Evolutionary conservation across 2,329 filamentous ascomycete species (phyloP), one percentile per base, ranked within the genome.

Genomic region (Fusarium sp.): DNA sequence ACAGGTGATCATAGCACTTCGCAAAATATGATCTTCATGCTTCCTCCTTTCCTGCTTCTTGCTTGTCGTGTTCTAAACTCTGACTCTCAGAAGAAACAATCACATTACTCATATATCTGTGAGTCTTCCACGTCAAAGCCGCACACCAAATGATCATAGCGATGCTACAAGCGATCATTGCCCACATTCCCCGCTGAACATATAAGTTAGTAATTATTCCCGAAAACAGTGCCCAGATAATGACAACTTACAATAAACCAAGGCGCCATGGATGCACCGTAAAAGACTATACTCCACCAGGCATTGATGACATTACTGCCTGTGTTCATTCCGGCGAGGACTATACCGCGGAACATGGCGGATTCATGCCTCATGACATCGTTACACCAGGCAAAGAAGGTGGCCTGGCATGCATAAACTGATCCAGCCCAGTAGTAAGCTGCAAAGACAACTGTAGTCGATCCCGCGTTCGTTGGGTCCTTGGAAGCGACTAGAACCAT

Each of bases 331-430:
- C 87, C 87, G 0, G 90, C 90, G 35, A 93, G 84, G 0, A 92
- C 90, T 2, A 92, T 84, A 4, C 85, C 87, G 6, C 90, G 82
- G 68, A 89, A 85, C 45, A 88, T 83, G 20, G 85, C 84, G 61
- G 91, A 86, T 70, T 91, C 86, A 56, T 85, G 84, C 9, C 88
- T 83, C 79, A 91, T 85, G 3, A 88, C 87, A 71, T 92, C 90
- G 69, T 93, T 92, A 22, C 88, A 90, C 90, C 90, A 92, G 0
- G 90, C 90, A 68, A 93, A 92, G 70, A 92, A 92, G 0, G 88
- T 90, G 1, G 90, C 89, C 76, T 93, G 90, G 71, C 90, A 91
- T 0, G 90, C 90, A 68, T 92, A 92, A 0, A 92, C 88, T 5
- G 85, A 81, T 1, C 90, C 90, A 0, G 89, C 88, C 86, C 87